Percentiles rank a stretch among this genome's conserved stretches.
phyloP scores from a whole-genome alignment of 2,329 filamentous ascomycete species.

The Alternaria rosae region DNA sequence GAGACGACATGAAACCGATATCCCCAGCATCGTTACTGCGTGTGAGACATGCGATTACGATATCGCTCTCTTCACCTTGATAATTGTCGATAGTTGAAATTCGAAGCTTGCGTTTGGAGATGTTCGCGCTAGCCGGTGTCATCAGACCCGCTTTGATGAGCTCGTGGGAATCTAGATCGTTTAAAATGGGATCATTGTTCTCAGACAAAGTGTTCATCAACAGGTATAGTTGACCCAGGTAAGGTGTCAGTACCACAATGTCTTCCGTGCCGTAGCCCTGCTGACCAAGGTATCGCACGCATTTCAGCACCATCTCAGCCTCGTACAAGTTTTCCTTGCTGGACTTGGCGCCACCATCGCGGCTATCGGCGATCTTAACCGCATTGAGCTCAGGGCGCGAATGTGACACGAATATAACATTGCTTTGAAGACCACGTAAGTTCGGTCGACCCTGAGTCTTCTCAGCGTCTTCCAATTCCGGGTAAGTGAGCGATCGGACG shows the following conservation, averaged over 20 bases:
- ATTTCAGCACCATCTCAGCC: slow-evolving; percentile 69
- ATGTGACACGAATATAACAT: slow-evolving; percentile 74
- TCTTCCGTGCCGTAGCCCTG: slow-evolving; percentile 73
- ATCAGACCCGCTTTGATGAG: slow-evolving; percentile 69
- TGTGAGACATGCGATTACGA: slow-evolving; percentile 73
- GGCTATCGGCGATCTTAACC: slow-evolving; percentile 55
- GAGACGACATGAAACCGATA: slow-evolving; percentile 74
- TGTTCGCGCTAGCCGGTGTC: slow-evolving; percentile 59
- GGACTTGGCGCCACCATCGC: slow-evolving; percentile 58
- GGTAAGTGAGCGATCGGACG: slow-evolving; percentile 67
- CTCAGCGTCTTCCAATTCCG: slow-evolving; percentile 63
- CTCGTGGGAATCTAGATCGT: slow-evolving; percentile 72
- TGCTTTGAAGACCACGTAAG: slow-evolving; percentile 65
- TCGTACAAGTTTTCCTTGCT: slow-evolving; percentile 72
- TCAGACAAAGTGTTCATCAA: slow-evolving; percentile 62
- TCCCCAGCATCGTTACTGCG: slow-evolving; percentile 69
- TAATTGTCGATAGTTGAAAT: slow-evolving; percentile 81
- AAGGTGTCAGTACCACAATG: slow-evolving; percentile 74
- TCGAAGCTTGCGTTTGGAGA: slow-evolving; percentile 62
- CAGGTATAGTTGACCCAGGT: slow-evolving; percentile 71
- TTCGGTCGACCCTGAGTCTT: slow-evolving; percentile 57
- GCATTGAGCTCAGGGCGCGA: slow-evolving; percentile 60
- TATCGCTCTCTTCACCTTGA: slow-evolving; percentile 78
- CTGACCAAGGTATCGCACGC: slow-evolving; percentile 72
- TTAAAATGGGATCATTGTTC: slow-evolving; percentile 70